Conservation (phyloP, 2,329 filamentous ascomycete species). For the Orbilia javanica region DNA sequence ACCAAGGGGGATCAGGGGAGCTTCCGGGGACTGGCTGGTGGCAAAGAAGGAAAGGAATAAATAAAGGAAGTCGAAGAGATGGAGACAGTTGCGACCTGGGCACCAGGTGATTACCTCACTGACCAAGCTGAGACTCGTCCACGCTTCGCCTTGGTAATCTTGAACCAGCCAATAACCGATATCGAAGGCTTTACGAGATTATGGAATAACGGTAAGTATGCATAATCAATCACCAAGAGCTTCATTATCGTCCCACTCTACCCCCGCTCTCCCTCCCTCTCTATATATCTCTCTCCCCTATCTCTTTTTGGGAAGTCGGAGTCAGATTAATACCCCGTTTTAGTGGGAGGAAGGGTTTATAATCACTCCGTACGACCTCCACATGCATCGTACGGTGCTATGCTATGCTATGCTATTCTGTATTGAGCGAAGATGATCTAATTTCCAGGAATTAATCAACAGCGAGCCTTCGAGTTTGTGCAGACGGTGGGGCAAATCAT, state of each 20-base stretch:
- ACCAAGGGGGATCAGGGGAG: conserved; percentile 58
- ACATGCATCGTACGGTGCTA: neutral
- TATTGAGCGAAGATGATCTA: conserved; percentile 8
- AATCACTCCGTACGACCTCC: conserved; percentile 26
- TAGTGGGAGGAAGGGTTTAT: neutral
- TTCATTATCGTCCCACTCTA: conserved; percentile 6
- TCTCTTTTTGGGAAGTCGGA: neutral
- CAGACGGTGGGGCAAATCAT: conserved; percentile 90
- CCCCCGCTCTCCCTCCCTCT: no score
- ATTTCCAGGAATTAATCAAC: conserved; percentile 29
- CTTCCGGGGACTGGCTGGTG: conserved; percentile 60
- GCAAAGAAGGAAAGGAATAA: no score
- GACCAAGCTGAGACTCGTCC: conserved; percentile 59
- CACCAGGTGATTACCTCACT: conserved; percentile 63
- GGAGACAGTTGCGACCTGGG: conserved; percentile 66
- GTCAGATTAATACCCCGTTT: conserved; percentile 26
- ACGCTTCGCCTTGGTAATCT: conserved; percentile 70
- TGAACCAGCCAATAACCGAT: conserved; percentile 73
- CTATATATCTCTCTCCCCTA: neutral
- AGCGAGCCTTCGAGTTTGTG: conserved; percentile 80
- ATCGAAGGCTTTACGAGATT: conserved; percentile 65
- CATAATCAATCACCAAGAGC: conserved; percentile 8
- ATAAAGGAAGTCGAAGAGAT: no score
- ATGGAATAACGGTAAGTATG: conserved; percentile 65
- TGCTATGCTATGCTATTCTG: neutral